Evolutionary conservation across 1,139 yeast species (phyloP), one percentile per base, ranked within the genome.

Genomic region (Protomyces gravidus): DNA sequence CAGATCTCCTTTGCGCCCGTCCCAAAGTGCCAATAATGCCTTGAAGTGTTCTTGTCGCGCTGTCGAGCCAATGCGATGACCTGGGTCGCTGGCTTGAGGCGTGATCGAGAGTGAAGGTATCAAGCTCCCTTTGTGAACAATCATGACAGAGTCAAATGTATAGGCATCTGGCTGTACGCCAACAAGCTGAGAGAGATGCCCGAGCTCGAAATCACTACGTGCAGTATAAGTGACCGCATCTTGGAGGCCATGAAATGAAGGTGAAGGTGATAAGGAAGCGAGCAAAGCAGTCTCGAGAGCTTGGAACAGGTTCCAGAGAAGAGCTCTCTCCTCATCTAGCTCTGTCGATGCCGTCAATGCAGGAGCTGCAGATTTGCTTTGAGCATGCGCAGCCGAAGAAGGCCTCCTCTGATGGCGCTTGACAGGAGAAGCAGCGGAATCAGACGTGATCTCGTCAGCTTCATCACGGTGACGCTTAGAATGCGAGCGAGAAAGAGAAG

Each of bases 231-330:
- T 17, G 19, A 53, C 58, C 5, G 58, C 58, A n/a, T 19, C 45
- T 23, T 53, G 51, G 3, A 53, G 33, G 19, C 45, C 25, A 47
- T 53, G 58, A 33, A 53, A 53, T 2, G 47, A 45, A 7, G 42
- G 42, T 9, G 36, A 33, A 3, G 46, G 45, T 4, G 58, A 53
- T 6, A 42, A 36, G n/a, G 51, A 33, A 3, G 58, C 47, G 5
- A 53, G 51, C n/a, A 53, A n/a, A 3, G 58, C 36, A 21, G 58
- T 45, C 28, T 53, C 58, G 40, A 53, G 36, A 15, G 58, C 58
- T 23, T 32, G 26, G 19, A 53, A 53, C n/a, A 53, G 51, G n/a
- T 26, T 45, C 13, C 23, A 23, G 50, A 52, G 36, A 9, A 25
- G 13, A 2, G 17, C 13, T 27, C 17, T 36, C 21, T 17, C 9